Evolutionary conservation across 148 eudicot species (phyloP).

Genomic region (Mesembryanthemum crystallinum): DNA sequence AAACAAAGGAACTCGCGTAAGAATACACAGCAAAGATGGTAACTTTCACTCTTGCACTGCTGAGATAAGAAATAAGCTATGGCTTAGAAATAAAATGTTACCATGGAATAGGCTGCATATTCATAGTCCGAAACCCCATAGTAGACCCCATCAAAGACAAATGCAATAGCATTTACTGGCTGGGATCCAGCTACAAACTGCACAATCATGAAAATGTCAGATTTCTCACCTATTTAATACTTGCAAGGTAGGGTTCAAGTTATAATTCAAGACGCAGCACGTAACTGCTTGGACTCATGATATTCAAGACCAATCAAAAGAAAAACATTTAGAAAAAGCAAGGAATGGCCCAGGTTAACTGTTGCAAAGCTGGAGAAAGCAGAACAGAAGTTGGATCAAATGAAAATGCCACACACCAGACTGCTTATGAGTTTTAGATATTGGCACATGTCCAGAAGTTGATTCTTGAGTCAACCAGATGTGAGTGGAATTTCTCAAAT

Average conservation of each 20-base stretch:
- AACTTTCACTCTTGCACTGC: not conserved
- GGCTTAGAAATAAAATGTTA: slow-evolving; percentile 21
- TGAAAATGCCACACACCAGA: not conserved
- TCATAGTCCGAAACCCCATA: slow-evolving; percentile 92
- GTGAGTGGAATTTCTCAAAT: no score
- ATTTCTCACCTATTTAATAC: not conserved
- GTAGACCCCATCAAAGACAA: slow-evolving; percentile 92
- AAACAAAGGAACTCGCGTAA: slow-evolving; percentile 5
- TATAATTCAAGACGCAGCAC: not conserved
- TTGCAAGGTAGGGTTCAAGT: not conserved
- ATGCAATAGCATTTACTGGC: slow-evolving; percentile 90
- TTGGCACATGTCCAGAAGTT: not conserved
- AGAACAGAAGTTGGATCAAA: not conserved
- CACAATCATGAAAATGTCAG: slow-evolving; percentile 19
- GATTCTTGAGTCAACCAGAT: not conserved
- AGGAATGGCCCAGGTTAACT: not conserved
- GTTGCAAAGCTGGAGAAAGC: not conserved
- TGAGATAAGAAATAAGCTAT: not conserved
- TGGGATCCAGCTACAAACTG: slow-evolving; percentile 97
- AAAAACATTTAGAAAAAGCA: no score
- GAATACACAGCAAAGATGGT: not conserved
- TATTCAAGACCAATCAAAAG: slow-evolving; percentile 14
- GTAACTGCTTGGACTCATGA: not conserved
- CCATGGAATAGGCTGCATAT: slow-evolving; percentile 93
- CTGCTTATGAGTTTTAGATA: not conserved